phyloP scores from a whole-genome alignment of 257 asterid species.

The Scutellaria baicalensis region DNA sequence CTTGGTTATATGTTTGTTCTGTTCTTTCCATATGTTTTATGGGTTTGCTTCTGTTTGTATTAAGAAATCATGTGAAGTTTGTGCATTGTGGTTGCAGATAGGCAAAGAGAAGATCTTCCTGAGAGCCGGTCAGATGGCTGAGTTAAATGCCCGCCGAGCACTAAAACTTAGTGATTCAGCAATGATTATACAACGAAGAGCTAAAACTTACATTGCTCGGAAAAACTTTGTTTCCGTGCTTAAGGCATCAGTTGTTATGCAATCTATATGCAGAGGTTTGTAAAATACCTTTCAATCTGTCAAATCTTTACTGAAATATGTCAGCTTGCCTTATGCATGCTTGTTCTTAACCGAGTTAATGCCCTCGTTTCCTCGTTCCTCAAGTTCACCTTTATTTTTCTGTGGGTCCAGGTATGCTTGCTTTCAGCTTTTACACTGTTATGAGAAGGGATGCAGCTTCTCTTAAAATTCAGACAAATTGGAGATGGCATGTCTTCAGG shows the following conservation, averaged over 20 bases:
- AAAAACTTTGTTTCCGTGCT: slow-evolving; percentile 45
- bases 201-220: slow-evolving; percentile 54
- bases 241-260: slow-evolving; percentile 52
- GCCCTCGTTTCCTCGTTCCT: not conserved
- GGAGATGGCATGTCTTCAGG: slow-evolving; percentile 64
- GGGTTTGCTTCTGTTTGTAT: slow-evolving; percentile 2
- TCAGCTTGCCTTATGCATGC: not conserved
- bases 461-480: slow-evolving; percentile 62
- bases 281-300: not conserved
- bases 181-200: slow-evolving; percentile 61
- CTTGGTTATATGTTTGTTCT: not conserved
- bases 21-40: slow-evolving; percentile 1
- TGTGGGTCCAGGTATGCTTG: slow-evolving; percentile 49
- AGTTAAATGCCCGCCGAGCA: slow-evolving; percentile 73
- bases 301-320: not conserved
- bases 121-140: slow-evolving; percentile 93
- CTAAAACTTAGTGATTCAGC: slow-evolving; percentile 58
- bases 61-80: not conserved
- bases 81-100: slow-evolving; percentile 42
- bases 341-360: not conserved
- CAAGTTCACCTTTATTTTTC: not conserved
- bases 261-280: slow-evolving; percentile 85
- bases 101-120: slow-evolving; percentile 79
- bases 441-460: slow-evolving; percentile 69
- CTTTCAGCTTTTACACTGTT: slow-evolving; percentile 37